Evolutionary conservation across 2,329 filamentous ascomycete genomes (phyloP).

Genomic region (Botrytis deweyae): DNA sequence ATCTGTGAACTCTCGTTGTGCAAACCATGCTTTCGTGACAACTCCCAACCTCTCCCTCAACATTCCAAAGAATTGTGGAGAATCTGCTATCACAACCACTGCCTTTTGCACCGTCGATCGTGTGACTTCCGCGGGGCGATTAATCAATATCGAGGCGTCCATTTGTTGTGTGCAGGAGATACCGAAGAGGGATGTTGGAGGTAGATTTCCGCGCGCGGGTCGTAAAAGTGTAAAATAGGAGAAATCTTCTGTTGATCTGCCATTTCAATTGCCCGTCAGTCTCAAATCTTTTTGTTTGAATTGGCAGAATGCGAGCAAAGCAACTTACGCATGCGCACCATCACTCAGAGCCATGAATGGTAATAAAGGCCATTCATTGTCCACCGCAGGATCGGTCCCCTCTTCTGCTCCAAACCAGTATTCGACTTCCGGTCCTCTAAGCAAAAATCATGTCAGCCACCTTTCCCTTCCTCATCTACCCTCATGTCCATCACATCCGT

Average conservation of each 20-base stretch:
- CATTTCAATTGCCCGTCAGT: slow-evolving; percentile 17
- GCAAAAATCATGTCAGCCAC: background rate
- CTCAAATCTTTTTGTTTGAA: background rate
- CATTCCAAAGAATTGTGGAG: slow-evolving; percentile 85
- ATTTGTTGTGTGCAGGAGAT: slow-evolving; percentile 94
- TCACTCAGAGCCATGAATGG: slow-evolving; percentile 98
- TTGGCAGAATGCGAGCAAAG: background rate
- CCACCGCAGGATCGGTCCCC: slow-evolving; percentile 71
- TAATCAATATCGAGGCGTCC: slow-evolving; percentile 72
- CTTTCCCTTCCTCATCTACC: slow-evolving; percentile 22
- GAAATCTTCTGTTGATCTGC: slow-evolving; percentile 87
- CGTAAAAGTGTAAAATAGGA: slow-evolving; percentile 93
- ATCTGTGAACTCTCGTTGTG: slow-evolving; percentile 88
- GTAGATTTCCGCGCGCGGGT: slow-evolving; percentile 52
- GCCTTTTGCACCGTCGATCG: slow-evolving; percentile 97
- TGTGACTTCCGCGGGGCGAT: slow-evolving; percentile 86
- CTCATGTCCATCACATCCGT: background rate
- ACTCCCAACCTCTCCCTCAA: slow-evolving; percentile 85
- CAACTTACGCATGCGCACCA: slow-evolving; percentile 81
- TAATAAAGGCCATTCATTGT: slow-evolving; percentile 87
- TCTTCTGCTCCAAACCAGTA: slow-evolving; percentile 79
- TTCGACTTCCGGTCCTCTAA: slow-evolving; percentile 84
- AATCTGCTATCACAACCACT: slow-evolving; percentile 91
- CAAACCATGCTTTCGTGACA: slow-evolving; percentile 95
- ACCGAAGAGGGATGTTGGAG: slow-evolving; percentile 84